Percentiles rank a stretch among this genome's conserved stretches.
These are phyloP conservation scores for Geosmithia morbida DNA, from an alignment of 2,329 filamentous ascomycete genomes.

Conservation along the genomic window DNA sequence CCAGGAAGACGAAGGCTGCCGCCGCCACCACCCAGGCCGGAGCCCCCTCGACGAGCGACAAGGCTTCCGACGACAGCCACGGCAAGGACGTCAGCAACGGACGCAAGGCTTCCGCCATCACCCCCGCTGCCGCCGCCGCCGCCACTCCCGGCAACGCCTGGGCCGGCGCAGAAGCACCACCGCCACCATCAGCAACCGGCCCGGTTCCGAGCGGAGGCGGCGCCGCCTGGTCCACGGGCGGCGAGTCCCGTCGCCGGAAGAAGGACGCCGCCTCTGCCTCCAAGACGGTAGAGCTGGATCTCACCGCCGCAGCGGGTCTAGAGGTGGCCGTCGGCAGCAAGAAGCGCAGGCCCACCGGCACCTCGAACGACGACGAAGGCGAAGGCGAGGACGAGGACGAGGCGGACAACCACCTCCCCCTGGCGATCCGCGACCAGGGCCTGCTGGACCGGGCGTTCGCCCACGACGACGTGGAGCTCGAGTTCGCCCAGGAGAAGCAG, in stretches of 20 bases:
- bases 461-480: conserved; percentile 67
- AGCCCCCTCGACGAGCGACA: not conserved
- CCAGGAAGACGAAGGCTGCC: conserved; percentile 5
- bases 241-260: conserved; percentile 21
- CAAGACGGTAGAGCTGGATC: conserved; percentile 23
- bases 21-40: not conserved
- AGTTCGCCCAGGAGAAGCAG: conserved; percentile 72
- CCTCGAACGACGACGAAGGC: conserved; percentile 9
- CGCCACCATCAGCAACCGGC: too few species aligned
- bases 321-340: conserved; percentile 2
- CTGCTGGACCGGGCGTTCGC: conserved; percentile 78
- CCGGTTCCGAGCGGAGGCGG: too few species aligned
- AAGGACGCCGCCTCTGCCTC: conserved; percentile 14
- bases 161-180: conserved; percentile 2
- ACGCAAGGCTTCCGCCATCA: too few species aligned
- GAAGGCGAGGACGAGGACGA: conserved; percentile 18
- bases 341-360: conserved; percentile 2
- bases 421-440: conserved; percentile 45
- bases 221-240: conserved; percentile 22
- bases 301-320: conserved; percentile 12
- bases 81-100: not conserved
- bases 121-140: not conserved
- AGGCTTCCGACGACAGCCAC: not conserved
- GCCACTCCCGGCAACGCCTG: conserved; percentile 6
- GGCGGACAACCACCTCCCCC: conserved; percentile 32